Evolutionary conservation across 257 asterid species (phyloP), one percentile per base, ranked within the genome.

Genomic region (Datura wrightii): DNA sequence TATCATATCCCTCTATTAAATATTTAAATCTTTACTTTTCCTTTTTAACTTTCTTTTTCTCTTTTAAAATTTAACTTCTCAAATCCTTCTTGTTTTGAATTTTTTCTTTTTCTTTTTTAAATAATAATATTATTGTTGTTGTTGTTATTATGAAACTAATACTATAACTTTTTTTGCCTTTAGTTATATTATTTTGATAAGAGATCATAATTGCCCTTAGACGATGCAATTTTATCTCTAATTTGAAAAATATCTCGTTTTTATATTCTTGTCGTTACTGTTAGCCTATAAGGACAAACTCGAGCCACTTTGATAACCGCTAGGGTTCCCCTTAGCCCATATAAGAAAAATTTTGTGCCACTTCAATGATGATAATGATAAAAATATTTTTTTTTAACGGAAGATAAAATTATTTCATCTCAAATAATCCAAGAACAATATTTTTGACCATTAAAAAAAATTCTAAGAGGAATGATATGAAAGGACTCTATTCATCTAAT

Each of bases 401-500:
- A 16, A 6, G 24, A 7, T 0, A 53, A 53, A 56, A 4, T 56
- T 56, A 2, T 3, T 56, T 1, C 3, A 56, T 56, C 4, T 56
- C 31, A 4, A 6, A 56, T 16, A 56, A 56, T 56, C 16, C 2
- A 56, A 0, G 9, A 9, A 5, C 4, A n/a, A n/a, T n/a, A 18
- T 56, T 11, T 69, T 8, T 69, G 7, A 69, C n/a, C 4, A 15
- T 69, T 39, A 69, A 15, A 6, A 8, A 18, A 70, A n/a, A n/a
- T n/a, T n/a, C n/a, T n/a, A n/a, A n/a, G n/a, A 39, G n/a, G n/a
- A 60, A 19, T 72, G 5, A 74, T 13, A 48, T 48, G 60, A 74
- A 48, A 48, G 44, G 81, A 74, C 81, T 46, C 10, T 42, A 48
- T 13, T 74, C 11, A 48, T 46, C 58, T 74, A 74, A n/a, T n/a